These are phyloP conservation scores for Claviceps cyperi DNA, from an alignment of 2,329 filamentous ascomycete genomes.

Conservation along the genomic window DNA sequence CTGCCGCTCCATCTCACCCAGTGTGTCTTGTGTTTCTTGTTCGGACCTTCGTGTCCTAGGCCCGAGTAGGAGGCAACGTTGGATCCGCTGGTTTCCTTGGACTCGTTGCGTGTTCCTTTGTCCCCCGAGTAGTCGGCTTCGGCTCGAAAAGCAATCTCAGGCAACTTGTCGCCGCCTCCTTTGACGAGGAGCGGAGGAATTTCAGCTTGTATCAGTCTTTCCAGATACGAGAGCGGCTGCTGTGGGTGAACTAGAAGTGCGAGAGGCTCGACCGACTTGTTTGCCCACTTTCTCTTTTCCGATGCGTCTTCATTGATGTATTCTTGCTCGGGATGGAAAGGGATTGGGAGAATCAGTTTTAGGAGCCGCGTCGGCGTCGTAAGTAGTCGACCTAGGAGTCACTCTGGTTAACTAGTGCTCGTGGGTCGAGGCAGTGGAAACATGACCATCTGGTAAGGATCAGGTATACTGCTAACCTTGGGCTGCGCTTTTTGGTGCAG, in stretches of 20 bases:
- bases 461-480: constrained; percentile 14
- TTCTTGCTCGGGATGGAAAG: constrained; percentile 25
- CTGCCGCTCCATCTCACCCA: constrained; percentile 82
- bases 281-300: constrained; percentile 16
- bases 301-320: constrained; percentile 27
- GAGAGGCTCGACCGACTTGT: constrained; percentile 53
- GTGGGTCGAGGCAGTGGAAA: too few relatives aligned
- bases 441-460: background rate
- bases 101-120: constrained; percentile 11
- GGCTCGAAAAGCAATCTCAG: constrained; percentile 65
- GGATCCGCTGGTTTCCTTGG: constrained; percentile 34
- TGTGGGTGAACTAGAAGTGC: constrained; percentile 79
- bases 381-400: constrained; percentile 49
- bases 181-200: constrained; percentile 54
- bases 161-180: constrained; percentile 51
- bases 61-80: constrained; percentile 59
- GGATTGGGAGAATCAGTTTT: constrained; percentile 65
- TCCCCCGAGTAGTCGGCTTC: constrained; percentile 49
- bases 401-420: background rate
- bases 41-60: constrained; percentile 45
- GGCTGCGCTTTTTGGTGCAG: constrained; percentile 12
- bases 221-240: constrained; percentile 80
- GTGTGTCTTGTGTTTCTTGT: constrained; percentile 23
- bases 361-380: constrained; percentile 69
- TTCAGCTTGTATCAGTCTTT: constrained; percentile 78